phyloP scores from a whole-genome alignment of 495 filamentous ascomycete genomes.

The Hypoxylon cercidicola region DNA sequence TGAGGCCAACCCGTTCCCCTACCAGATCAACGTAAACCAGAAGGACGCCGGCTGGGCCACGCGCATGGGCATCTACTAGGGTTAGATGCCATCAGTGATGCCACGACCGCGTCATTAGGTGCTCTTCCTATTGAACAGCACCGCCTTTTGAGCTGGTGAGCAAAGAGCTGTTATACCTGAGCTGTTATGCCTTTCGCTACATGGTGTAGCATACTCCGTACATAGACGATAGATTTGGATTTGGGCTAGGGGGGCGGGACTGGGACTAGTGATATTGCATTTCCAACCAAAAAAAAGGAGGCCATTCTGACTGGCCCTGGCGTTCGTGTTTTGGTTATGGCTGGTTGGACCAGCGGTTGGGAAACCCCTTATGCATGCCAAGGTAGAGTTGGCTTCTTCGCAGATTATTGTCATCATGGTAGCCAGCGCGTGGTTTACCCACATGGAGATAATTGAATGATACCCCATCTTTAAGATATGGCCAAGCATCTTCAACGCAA shows the following conservation, averaged over 20 bases:
- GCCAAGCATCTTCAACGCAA: not conserved
- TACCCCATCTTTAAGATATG: slow-evolving; percentile 1
- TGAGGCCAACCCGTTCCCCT: slow-evolving; percentile 94
- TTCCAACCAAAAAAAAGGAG: slow-evolving; percentile 5
- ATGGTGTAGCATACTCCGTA: not conserved
- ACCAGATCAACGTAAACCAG: slow-evolving; percentile 87
- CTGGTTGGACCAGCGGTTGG: slow-evolving; percentile 10
- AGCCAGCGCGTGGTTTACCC: not conserved
- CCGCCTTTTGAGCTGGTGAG: not conserved
- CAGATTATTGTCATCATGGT: slow-evolving; percentile 21
- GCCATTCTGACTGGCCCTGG: slow-evolving; percentile 4
- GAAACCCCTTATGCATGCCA: slow-evolving; percentile 1
- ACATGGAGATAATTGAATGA: slow-evolving; percentile 11
- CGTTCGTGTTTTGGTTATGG: slow-evolving; percentile 17
- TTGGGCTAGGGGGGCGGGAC: not conserved
- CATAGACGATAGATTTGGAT: slow-evolving; percentile 1
- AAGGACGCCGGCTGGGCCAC: slow-evolving; percentile 80
- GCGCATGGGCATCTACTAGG: slow-evolving; percentile 79
- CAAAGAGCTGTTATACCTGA: not conserved
- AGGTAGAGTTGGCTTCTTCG: slow-evolving; percentile 34
- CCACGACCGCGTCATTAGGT: not conserved
- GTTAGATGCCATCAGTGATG: not conserved
- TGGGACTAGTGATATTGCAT: slow-evolving; percentile 10
- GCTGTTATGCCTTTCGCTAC: not conserved
- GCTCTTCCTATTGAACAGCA: not conserved